Evolutionary conservation across 1,139 yeast species (phyloP).

Genomic region (Taphrina flavorubra): DNA sequence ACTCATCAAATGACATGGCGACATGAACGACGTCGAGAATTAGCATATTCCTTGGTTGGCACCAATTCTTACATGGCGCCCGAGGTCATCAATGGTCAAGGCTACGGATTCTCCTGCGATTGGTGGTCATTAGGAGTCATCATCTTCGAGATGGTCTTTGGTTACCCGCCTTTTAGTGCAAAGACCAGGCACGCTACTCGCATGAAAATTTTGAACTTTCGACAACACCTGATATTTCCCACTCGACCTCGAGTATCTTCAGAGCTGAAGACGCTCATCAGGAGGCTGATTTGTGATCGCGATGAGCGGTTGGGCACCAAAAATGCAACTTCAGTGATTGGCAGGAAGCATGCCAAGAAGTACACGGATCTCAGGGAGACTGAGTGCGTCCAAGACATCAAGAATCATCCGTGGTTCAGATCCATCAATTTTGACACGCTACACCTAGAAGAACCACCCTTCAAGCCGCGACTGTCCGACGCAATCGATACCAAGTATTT

Average conservation of each 20-base stretch:
- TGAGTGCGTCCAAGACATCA: slow-evolving; percentile 63
- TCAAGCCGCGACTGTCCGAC: slow-evolving; percentile 77
- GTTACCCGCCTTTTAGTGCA: slow-evolving; percentile 93
- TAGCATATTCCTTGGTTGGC: slow-evolving; percentile 73
- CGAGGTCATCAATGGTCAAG: slow-evolving; percentile 82
- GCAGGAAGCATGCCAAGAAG: slow-evolving; percentile 4
- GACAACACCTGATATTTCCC: slow-evolving; percentile 37
- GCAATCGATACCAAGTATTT: slow-evolving; percentile 91
- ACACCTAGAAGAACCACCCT: slow-evolving; percentile 77
- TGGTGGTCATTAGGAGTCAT: slow-evolving; percentile 99
- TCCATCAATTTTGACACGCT: slow-evolving; percentile 70
- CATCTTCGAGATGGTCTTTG: slow-evolving; percentile 84
- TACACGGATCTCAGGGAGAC: not conserved
- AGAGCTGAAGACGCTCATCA: slow-evolving; percentile 74
- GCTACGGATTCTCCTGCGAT: slow-evolving; percentile 84
- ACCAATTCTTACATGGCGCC: slow-evolving; percentile 97
- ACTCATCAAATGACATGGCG: slow-evolving; percentile 40
- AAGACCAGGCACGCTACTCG: slow-evolving; percentile 55
- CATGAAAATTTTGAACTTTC: slow-evolving; percentile 37
- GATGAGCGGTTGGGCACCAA: slow-evolving; percentile 65
- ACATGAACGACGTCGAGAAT: slow-evolving; percentile 28
- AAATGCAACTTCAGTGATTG: not conserved
- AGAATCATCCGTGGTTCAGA: slow-evolving; percentile 68
- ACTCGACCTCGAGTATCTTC: slow-evolving; percentile 57
- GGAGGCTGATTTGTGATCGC: slow-evolving; percentile 67